Evolutionary conservation across 2,329 filamentous ascomycete species (phyloP).

Genomic region (Kalmusia sp.): DNA sequence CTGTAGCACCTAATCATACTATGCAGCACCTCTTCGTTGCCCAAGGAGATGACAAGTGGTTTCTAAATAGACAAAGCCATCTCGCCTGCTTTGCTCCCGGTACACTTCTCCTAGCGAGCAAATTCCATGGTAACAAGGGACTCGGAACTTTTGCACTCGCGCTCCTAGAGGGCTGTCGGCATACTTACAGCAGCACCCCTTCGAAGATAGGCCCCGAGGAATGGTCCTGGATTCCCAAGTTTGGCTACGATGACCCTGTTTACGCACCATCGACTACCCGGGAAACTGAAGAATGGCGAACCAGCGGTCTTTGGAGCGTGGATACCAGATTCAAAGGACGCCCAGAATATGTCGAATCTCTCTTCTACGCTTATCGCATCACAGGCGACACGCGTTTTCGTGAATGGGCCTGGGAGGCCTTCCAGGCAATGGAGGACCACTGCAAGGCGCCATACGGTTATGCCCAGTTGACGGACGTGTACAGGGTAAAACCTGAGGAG

Average conservation of each 20-base stretch:
- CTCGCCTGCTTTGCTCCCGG: conserved; percentile 50
- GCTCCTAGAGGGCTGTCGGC: conserved; percentile 49
- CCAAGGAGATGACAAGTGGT: conserved; percentile 37
- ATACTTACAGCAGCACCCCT: conserved; percentile 46
- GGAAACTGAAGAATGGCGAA: conserved; percentile 34
- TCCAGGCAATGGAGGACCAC: conserved; percentile 42
- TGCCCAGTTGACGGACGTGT: conserved; percentile 47
- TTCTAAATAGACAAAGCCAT: conserved; percentile 49
- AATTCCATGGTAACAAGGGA: conserved; percentile 38
- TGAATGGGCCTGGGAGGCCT: conserved; percentile 53
- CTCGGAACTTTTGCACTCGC: conserved; percentile 47
- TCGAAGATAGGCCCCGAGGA: conserved; percentile 48
- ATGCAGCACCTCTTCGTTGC: conserved; percentile 52
- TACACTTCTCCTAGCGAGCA: conserved; percentile 48
- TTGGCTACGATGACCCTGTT: conserved; percentile 39
- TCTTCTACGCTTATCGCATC: conserved; percentile 52
- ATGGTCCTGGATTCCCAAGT: conserved; percentile 49
- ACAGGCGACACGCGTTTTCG: conserved; percentile 49
- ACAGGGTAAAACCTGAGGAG: conserved; percentile 23
- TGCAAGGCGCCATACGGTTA: conserved; percentile 50
- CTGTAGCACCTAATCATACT: conserved; percentile 35
- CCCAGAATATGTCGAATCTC: conserved; percentile 49
- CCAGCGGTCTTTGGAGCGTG: conserved; percentile 43
- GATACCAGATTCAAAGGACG: conserved; percentile 44
- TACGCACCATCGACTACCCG: conserved; percentile 37